Evolutionary conservation across 345 rosid species (phyloP).

Genomic region (Eucalyptus camaldulensis): DNA sequence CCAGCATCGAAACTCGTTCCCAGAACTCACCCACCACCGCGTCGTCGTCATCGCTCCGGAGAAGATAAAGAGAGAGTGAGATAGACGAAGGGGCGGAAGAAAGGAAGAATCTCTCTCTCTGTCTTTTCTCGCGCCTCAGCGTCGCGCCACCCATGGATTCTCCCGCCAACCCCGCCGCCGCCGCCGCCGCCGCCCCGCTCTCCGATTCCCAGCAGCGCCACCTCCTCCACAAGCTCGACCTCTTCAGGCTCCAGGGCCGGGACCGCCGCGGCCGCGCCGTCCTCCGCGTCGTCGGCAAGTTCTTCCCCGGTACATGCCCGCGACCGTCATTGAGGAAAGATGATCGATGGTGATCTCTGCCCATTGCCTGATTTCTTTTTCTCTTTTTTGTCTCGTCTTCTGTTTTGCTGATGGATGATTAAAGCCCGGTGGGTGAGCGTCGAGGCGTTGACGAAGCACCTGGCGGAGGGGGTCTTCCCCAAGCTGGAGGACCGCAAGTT

Average conservation of each 20-base stretch:
- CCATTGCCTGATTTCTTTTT: background rate
- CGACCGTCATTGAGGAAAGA: background rate
- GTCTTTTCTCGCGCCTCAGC: background rate
- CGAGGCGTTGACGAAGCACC: conserved; percentile 29
- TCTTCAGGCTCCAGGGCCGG: conserved; percentile 34
- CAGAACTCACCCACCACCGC: background rate
- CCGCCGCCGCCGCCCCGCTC: background rate
- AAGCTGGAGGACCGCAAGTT: conserved; percentile 21
- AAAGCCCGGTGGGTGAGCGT: conserved; percentile 24
- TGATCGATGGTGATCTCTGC: background rate
- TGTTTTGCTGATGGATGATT: background rate
- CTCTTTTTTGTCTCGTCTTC: background rate
- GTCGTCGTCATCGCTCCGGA: background rate
- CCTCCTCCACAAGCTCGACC: conserved; percentile 19
- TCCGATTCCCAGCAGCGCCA: conserved; percentile 7
- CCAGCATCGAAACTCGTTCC: background rate
- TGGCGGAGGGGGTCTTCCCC: conserved; percentile 30
- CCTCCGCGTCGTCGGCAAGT: conserved; percentile 26
- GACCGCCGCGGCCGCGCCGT: conserved; percentile 26
- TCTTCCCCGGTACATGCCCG: conserved; percentile 24
- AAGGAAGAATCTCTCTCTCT: background rate
- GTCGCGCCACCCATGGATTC: background rate
- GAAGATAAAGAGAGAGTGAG: background rate
- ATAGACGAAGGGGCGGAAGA: background rate
- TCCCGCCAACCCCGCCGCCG: background rate